Evolutionary conservation across 2,329 filamentous ascomycete species (phyloP).

Genomic region (Epichloe scottii): DNA sequence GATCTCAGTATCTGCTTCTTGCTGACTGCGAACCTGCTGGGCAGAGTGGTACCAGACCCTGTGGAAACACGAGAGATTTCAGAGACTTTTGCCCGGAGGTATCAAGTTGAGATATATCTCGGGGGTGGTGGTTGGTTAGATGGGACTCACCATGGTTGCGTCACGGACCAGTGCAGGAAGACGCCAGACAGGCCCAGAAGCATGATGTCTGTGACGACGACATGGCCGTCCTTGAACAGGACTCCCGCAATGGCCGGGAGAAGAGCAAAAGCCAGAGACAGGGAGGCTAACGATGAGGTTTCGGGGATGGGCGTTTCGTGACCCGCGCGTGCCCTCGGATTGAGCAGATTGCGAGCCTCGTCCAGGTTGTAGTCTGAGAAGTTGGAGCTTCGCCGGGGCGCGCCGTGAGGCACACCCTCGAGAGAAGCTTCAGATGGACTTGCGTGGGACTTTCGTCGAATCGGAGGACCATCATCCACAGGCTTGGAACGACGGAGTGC

Average conservation of each 20-base stretch:
- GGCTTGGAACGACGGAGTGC: conserved; percentile 29
- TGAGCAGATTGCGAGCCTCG: conserved; percentile 58
- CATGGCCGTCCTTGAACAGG: conserved; percentile 72
- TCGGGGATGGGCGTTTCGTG: conserved; percentile 32
- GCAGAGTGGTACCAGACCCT: conserved; percentile 67
- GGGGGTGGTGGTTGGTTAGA: not conserved
- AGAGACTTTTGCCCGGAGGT: not conserved
- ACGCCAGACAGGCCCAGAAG: conserved; percentile 68
- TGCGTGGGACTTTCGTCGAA: conserved; percentile 7
- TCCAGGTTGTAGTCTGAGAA: conserved; percentile 65
- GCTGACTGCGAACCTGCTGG: conserved; percentile 45
- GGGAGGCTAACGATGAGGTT: conserved; percentile 60
- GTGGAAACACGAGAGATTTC: conserved; percentile 2
- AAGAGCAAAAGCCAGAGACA: conserved; percentile 73
- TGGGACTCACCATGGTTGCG: conserved; percentile 66
- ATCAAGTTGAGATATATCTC: not conserved
- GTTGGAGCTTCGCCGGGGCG: conserved; percentile 58
- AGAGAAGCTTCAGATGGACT: conserved; percentile 16
- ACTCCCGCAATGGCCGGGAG: conserved; percentile 77
- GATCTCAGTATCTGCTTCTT: conserved; percentile 25
- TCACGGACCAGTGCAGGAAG: conserved; percentile 86
- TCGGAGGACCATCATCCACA: conserved; percentile 22
- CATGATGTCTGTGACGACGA: conserved; percentile 74
- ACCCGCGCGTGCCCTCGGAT: conserved; percentile 28
- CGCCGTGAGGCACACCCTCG: conserved; percentile 10